Base-by-base conservation (phyloP, 1,284 basidiomycete genomes). In the Puccinia polysora region DNA sequence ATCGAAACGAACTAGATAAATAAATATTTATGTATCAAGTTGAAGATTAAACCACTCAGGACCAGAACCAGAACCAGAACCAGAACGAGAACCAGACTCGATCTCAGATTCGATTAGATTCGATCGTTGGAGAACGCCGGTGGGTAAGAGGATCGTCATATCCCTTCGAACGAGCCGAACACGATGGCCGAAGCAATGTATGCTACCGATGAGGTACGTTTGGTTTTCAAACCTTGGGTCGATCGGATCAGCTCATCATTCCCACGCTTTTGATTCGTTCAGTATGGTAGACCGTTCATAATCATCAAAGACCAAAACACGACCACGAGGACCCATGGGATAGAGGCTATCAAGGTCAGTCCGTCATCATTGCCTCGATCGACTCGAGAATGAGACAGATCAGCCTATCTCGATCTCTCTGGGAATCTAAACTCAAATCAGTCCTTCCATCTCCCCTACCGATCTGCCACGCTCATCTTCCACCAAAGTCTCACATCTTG, bases 221-320 rank as follows among this genome's bases (percentile, higher is more conserved):
- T 4, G 10, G 28, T 32, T 23, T 4, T 63, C n/a, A n/a, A n/a
- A n/a, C n/a, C n/a, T n/a, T n/a, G n/a, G n/a, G n/a, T n/a, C n/a
- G n/a, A n/a, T n/a, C n/a, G n/a, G n/a, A n/a, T n/a, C n/a, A n/a
- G n/a, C n/a, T n/a, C n/a, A n/a, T n/a, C n/a, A n/a, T n/a, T n/a
- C n/a, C n/a, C n/a, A n/a, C n/a, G n/a, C n/a, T n/a, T n/a, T n/a
- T n/a, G n/a, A n/a, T n/a, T n/a, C n/a, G n/a, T n/a, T n/a, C 76
- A 95, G 91, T 96, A 94, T 81, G 93, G 94, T 58, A 84, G 93
- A 59, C 95, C 95, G 30, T 97, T 97, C 82, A 97, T 98, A 81
- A 75, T 75, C 62, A 68, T 74, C 23, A 80, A 93, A 58, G 95
- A 98, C 79, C 95, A 98, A 81, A 88, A 85, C 74, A 97, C 83